These are phyloP conservation scores for Nicotiana tabacum DNA, from an alignment of 257 asterid species.

Conservation along the genomic window DNA sequence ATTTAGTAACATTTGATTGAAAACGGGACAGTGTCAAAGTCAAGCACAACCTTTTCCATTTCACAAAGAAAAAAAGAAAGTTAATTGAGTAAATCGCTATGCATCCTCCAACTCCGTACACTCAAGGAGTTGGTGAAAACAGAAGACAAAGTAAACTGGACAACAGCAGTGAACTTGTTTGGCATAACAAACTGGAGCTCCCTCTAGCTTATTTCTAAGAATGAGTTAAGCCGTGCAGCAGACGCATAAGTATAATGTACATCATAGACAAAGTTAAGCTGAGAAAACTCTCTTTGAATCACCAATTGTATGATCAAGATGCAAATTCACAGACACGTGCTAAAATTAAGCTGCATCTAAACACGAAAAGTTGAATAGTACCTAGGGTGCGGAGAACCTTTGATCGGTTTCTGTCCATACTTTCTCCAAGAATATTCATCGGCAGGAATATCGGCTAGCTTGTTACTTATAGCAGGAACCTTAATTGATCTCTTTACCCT, in stretches of 20 bases:
- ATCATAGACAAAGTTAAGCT: no score
- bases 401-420: slow-evolving; percentile 81
- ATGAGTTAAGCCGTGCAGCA: no score
- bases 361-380: slow-evolving; percentile 11
- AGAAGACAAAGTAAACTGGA: no score
- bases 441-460: slow-evolving; percentile 68
- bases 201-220: not conserved
- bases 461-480: slow-evolving; percentile 72
- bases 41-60: not conserved
- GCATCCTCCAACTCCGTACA: not conserved
- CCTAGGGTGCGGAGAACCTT: slow-evolving; percentile 83
- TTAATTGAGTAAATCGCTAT: no score
- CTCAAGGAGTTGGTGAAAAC: not conserved
- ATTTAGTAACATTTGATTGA: not conserved
- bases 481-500: slow-evolving; percentile 62
- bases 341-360: not conserved
- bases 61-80: not conserved
- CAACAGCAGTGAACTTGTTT: no score
- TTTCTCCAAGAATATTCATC: slow-evolving; percentile 81
- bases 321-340: not conserved
- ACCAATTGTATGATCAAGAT: not conserved
- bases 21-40: not conserved
- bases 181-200: not conserved
- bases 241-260: no score
- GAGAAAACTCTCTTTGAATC: not conserved